Evolutionary conservation across 2,329 filamentous ascomycete species (phyloP), one percentile per base, ranked within the genome.

Genomic region (Neodidymelliopsis sp.): DNA sequence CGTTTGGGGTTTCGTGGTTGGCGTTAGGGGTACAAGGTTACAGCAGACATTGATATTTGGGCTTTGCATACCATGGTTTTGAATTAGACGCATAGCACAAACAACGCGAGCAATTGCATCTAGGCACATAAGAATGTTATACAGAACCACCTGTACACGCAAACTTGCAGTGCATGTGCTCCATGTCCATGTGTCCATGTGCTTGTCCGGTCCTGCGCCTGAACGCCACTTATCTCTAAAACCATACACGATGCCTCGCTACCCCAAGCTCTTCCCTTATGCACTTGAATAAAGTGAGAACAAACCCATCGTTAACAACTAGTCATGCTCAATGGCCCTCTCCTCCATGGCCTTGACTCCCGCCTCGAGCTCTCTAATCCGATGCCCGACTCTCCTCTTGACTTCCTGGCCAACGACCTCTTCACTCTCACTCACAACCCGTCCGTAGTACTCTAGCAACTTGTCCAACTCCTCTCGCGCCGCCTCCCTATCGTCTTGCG

Each of bases 361-460:
- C 53, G 75, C 74, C 61, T 82, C 80, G 56, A 84, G 67, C 67
- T 84, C 81, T 53, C 79, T 64, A 34, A 84, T 77, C 56, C 79
- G 67, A 51, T 77, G 72, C 11, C 49, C 49, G 1, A 53, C 49
- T 18, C 49, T 42, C 49, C 49, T 48, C 43, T 48, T 53, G 6
- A 53, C 49, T 20, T 53, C 49, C 6, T 27, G 25, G 8, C 37
- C 49, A 2, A 53, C 34, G 2, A 42, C 38, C n/a, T 53, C 43
- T 18, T 48, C 49, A 3, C 18, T 34, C 25, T 46, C 49, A 23
- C 38, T 42, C 15, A 47, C 42, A 6, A 53, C 43, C 6, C 49
- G 11, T 8, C 80, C 67, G 49, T 79, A 83, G 9, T 74, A 77
- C 38, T 75, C 72, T 51, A 81, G 70, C 43, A 84, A 69, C 53